A percentile compares a stretch with the other conserved stretches of the same genome.
phyloP scores from a whole-genome alignment of 1,284 basidiomycete species.

The Agroathelia rolfsii region DNA sequence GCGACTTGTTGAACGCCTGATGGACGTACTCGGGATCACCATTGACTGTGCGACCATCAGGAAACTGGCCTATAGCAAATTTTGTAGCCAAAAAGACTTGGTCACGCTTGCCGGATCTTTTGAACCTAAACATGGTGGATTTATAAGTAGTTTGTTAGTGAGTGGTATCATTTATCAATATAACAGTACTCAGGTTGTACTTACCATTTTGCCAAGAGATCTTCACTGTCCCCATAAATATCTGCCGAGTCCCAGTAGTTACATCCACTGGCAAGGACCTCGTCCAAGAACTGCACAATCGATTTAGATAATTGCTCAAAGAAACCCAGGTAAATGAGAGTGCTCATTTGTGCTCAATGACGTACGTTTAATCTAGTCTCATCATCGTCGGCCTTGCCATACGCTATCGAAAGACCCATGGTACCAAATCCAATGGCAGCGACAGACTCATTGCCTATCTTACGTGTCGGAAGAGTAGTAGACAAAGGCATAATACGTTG shows the following conservation, averaged over 20 bases:
- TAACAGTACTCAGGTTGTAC: conserved; percentile 1
- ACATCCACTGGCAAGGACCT: conserved; percentile 27
- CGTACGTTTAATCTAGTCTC: conserved; percentile 19
- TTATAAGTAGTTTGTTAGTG: too few relatives aligned
- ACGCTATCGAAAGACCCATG: conserved; percentile 19
- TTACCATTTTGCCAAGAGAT: conserved; percentile 34
- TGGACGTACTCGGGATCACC: conserved; percentile 26
- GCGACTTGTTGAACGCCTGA: conserved; percentile 24
- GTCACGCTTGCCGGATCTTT: conserved; percentile 26
- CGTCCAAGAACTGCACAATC: conserved; percentile 28
- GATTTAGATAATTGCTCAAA: too few relatives aligned
- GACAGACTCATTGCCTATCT: conserved; percentile 15
- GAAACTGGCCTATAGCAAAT: conserved; percentile 27
- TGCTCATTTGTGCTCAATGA: too few relatives aligned
- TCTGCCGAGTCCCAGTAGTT: conserved; percentile 35
- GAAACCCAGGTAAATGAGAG: too few relatives aligned
- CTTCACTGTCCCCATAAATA: conserved; percentile 34
- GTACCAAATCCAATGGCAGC: conserved; percentile 19
- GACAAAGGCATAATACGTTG: too few relatives aligned
- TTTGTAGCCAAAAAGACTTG: conserved; percentile 43
- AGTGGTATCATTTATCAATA: conserved; percentile 1
- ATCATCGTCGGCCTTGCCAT: conserved; percentile 14
- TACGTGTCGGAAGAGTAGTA: conserved; percentile 15
- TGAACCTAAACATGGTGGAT: conserved; percentile 19
- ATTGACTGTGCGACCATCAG: conserved; percentile 13